A percentile compares a stretch with the other conserved stretches of the same genome.
Evolutionary conservation across 164 flowering plant species (phyloP).

Genomic region (Tinospora cordifolia): DNA sequence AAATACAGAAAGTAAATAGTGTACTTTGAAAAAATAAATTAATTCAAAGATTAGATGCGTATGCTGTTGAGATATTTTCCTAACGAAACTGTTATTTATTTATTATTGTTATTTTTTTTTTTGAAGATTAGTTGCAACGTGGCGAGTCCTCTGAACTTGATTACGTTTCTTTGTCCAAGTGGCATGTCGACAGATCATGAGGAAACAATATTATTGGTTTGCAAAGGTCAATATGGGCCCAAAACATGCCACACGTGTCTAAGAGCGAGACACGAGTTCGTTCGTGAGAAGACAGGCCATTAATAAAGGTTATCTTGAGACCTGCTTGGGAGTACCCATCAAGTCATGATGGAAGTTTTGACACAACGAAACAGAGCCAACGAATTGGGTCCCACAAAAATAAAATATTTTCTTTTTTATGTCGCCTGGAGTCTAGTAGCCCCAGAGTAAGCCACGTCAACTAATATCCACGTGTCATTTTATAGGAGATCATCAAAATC

Average conservation of each 20-base stretch:
- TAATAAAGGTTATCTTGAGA: not conserved
- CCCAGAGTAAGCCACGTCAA: not conserved
- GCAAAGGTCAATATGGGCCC: too few relatives aligned
- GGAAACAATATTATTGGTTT: too few relatives aligned
- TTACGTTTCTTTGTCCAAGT: too few relatives aligned
- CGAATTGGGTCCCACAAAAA: not conserved
- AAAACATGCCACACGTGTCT: too few relatives aligned
- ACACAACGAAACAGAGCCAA: not conserved
- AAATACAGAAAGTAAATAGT: too few relatives aligned
- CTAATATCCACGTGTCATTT: not conserved
- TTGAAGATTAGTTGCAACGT: not conserved
- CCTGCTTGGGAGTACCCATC: not conserved
- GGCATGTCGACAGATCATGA: too few relatives aligned
- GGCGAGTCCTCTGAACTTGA: not conserved
- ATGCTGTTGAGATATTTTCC: not conserved
- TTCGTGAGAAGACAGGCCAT: too few relatives aligned
- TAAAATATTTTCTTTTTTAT: not conserved
- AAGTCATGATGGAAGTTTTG: constrained; percentile 3
- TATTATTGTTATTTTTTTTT: too few relatives aligned
- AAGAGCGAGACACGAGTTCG: too few relatives aligned
- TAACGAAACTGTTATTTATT: too few relatives aligned
- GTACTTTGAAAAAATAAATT: too few relatives aligned
- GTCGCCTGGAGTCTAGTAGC: too few relatives aligned
- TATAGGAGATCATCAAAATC: not conserved
- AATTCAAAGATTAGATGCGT: not conserved